Base-by-base conservation (phyloP, 805 yeast species). In the Grigorovia transvaalensis region DNA sequence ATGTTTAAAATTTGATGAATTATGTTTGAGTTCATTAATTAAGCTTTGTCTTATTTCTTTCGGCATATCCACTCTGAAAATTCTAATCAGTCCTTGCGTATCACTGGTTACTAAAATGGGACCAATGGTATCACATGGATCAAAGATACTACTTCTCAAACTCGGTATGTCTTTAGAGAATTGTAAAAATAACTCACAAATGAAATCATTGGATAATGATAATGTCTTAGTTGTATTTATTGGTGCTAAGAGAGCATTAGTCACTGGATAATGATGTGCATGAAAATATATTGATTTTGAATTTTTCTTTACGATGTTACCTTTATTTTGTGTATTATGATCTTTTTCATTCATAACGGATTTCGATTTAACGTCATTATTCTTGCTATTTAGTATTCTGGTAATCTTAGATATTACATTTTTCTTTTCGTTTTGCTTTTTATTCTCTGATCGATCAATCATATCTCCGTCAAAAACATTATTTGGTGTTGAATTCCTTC, bases 231-330 rank as follows among this genome's bases (percentile, higher is more conserved):
- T 73, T 0, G 96, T 84, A 4, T 73, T 72, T 18, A 77, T 69
- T 0, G 96, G 96, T 0, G 95, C 96, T 68, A 88, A 79, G 0
- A 80, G 60, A 0, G 96, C 90, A 42, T 78, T 80, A 44, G 91
- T 89, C 38, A 88, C 86, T 40, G 79, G 76, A 0, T 82, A 70
- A 60, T 80, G 81, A 66, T 86, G 89, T 0, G 93, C 88, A 68
- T 85, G 91, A 63, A 88, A 84, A 4, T 85, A 74, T 2, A 84
- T 73, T 64, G 83, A 85, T 53, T 80, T 78, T 45, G 73, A 73
- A 60, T 85, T 81, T 19, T 52, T 57, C 20, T 50, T 50, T 15
- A 15, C 8, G 3, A 15, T 38, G n/a, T 23, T 23, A 23, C 27
- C 27, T 23, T 23, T 23, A 23, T 3, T 23, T 23, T 3, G 27